phyloP scores from a whole-genome alignment of 345 rosid genomes.

The Boechera retrofracta region DNA sequence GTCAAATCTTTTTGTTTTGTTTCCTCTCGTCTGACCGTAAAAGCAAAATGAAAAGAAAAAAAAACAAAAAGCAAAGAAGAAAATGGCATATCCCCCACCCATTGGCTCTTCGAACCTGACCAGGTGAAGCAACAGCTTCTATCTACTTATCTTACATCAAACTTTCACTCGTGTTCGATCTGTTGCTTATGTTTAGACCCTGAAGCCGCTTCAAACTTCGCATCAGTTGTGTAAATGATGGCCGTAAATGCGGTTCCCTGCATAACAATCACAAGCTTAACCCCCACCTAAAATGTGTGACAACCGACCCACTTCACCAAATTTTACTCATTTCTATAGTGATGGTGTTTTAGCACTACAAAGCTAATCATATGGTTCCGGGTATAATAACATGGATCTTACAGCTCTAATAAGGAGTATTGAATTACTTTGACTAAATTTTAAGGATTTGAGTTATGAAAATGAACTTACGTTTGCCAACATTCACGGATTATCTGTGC shows the following conservation, averaged over 20 bases:
- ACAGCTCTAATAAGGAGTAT: not conserved
- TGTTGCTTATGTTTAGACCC: constrained; percentile 54
- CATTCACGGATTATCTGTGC: constrained; percentile 84
- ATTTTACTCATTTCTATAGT: not conserved
- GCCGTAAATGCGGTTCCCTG: constrained; percentile 88
- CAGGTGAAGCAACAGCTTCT: constrained; percentile 41
- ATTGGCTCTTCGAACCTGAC: constrained; percentile 73
- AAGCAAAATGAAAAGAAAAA: constrained; percentile 24
- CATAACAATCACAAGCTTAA: constrained; percentile 32
- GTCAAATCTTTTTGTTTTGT: constrained; percentile 31
- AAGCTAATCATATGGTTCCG: constrained; percentile 2
- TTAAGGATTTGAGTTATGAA: constrained; percentile 9
- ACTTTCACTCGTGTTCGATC: constrained; percentile 44
- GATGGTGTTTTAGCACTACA: not conserved
- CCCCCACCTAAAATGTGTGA: not conserved
- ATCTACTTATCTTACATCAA: constrained; percentile 48
- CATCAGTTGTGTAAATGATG: constrained; percentile 86
- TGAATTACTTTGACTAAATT: not conserved
- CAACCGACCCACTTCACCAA: not conserved
- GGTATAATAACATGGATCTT: not conserved
- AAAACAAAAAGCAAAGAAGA: not conserved
- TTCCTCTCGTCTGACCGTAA: constrained; percentile 47
- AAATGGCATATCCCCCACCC: constrained; percentile 32
- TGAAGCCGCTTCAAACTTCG: constrained; percentile 66
- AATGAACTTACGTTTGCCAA: constrained; percentile 80